Conservation (phyloP, 2,329 filamentous ascomycete species). For the Calonectria pseudoreteaudii region DNA sequence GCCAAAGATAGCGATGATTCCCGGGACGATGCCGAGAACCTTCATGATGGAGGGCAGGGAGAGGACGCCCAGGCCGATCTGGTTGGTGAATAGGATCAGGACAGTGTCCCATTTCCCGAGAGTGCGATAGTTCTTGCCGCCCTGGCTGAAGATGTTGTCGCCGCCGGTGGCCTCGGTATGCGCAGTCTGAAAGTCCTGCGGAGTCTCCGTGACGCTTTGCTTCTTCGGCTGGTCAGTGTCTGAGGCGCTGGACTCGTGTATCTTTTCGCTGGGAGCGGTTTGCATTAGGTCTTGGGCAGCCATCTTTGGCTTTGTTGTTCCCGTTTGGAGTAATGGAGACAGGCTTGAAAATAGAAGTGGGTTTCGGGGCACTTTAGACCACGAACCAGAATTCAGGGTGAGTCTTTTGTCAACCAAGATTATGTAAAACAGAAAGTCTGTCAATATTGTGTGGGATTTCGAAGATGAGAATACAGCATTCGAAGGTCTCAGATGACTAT, state of each 20-base stretch:
- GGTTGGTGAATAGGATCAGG: constrained; percentile 43
- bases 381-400: neutral
- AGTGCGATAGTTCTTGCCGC: constrained; percentile 42
- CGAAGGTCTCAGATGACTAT: neutral
- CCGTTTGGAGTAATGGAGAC: neutral
- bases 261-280: neutral
- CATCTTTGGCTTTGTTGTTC: neutral
- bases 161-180: constrained; percentile 31
- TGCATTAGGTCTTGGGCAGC: neutral
- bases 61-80: constrained; percentile 57
- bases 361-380: neutral
- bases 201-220: neutral
- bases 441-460: neutral
- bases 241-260: constrained; percentile 25
- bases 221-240: constrained; percentile 31
- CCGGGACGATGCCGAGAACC: constrained; percentile 73
- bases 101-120: constrained; percentile 41
- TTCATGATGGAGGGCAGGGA: constrained; percentile 78
- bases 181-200: constrained; percentile 33
- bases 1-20: constrained; percentile 74
- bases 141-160: constrained; percentile 41
- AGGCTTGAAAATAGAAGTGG: neutral
- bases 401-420: neutral
- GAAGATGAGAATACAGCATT: neutral
- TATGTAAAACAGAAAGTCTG: neutral